Evolutionary conservation across 2,329 filamentous ascomycete species (phyloP), one percentile per base, ranked within the genome.

Genomic region (Paecilomyces dactylethromorphus): DNA sequence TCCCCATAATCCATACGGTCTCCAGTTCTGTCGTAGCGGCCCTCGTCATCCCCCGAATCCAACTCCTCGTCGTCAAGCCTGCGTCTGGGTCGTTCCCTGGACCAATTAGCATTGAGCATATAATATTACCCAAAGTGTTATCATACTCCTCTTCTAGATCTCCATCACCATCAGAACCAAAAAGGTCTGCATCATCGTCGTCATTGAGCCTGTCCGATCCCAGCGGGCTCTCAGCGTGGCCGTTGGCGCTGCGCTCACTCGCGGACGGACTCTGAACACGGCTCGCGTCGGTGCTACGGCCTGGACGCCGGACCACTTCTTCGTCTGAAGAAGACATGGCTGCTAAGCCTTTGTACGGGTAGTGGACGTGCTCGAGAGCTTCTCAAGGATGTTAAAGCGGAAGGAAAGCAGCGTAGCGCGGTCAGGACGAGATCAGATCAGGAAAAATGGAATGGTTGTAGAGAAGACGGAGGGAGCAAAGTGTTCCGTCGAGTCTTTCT

Each of bases 31-130:
- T 87, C 84, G 60, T 75, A 73, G 52, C 84, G 79, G 51, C 76
- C 82, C 62, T 82, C 78, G 64, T 87, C 85, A 65, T 87, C 85
- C 51, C 83, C 84, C 11, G 84, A 87, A 67, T 87, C 85, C 45
- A 87, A 78, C 56, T 86, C 83, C 61, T 82, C 79, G 66, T 87
- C 84, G 59, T 87, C 83, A 12, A 87, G 75, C 62, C 76, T 78
- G 60, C 82, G 80, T 59, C 73, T 65, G 31, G 65, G 64, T 58
- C 59, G 67, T 55, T 74, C 76, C 54, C 15, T 21, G 29, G 29
- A 39, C 35, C 4, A 21, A 53, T 68, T 59, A 69, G 65, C 57
- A 52, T 58, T 18, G 49, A 22, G 13, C 53, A 24, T 35, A 50
- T 21, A 39, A 39, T 29, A 12, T 33, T 50, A 31, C 45, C 22